phyloP scores from a whole-genome alignment of 2,329 filamentous ascomycete species.

The Colletotrichum tofieldiae region DNA sequence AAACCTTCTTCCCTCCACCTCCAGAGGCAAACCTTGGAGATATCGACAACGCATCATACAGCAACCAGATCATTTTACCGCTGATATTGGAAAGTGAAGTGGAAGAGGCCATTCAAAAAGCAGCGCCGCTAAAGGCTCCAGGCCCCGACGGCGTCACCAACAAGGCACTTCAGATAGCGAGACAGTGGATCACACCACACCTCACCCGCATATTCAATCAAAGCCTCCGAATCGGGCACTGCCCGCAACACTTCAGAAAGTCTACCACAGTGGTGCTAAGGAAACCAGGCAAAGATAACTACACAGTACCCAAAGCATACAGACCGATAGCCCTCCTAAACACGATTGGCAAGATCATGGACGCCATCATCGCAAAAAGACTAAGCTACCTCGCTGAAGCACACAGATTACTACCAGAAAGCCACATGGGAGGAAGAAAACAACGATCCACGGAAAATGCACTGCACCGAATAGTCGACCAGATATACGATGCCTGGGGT shows the following conservation, averaged over 20 bases:
- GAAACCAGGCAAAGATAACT: background rate
- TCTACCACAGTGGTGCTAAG: background rate
- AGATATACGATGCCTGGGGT: slow-evolving; percentile 39
- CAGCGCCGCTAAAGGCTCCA: slow-evolving; percentile 44
- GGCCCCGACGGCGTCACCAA: slow-evolving; percentile 45
- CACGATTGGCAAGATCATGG: background rate
- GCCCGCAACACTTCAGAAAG: background rate
- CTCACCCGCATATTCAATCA: slow-evolving; percentile 23
- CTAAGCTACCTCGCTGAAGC: slow-evolving; percentile 25
- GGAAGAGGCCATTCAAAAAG: slow-evolving; percentile 34
- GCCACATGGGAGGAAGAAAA: background rate
- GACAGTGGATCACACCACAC: slow-evolving; percentile 39
- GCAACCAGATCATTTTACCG: slow-evolving; percentile 8
- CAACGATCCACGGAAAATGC: slow-evolving; percentile 37
- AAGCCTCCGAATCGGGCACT: background rate
- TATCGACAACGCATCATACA: slow-evolving; percentile 19
- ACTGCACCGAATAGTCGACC: slow-evolving; percentile 35
- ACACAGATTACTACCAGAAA: background rate
- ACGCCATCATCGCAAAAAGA: slow-evolving; percentile 31
- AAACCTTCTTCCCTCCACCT: slow-evolving; percentile 5
- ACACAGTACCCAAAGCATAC: background rate
- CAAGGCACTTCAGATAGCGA: slow-evolving; percentile 38
- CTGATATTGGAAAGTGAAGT: slow-evolving; percentile 6
- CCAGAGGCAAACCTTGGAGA: slow-evolving; percentile 16
- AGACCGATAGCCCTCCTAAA: background rate